Base-by-base conservation (phyloP, 2,329 filamentous ascomycete species). In the Phoma sp. region DNA sequence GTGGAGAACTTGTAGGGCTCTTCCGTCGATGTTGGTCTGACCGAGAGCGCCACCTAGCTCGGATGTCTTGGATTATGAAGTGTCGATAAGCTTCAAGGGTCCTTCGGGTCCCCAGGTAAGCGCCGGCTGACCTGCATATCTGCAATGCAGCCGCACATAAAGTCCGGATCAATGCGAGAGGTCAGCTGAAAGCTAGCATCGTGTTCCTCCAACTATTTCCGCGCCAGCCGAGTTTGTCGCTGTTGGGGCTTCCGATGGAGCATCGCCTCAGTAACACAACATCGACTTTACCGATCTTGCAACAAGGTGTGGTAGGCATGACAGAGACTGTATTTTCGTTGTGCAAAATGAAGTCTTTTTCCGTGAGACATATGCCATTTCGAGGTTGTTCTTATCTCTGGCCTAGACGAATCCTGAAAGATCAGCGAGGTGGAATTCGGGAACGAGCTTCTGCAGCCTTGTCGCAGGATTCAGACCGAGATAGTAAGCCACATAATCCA, bases 71-170 rank as follows among this genome's bases (percentile, higher is more conserved):
- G 18, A 18, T 18, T 18, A 18, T 18, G 18, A 18, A 18, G 27
- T 29, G 27, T 29, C 27, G 27, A 29, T 29, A 9, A 29, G 9
- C 27, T 9, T 29, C 7, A 33, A 13, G 32, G 10, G 7, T 33
- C 13, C 7, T 46, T 47, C 49, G 49, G 49, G 35, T 52, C 49
- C 49, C 49, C 49, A 52, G 29, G 33, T 39, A 32, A 39, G 38
- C 39, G 38, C 44, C 50, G 38, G 43, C 49, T 47, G 49, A 44
- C n/a, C 8, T 35, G 44, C 44, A 38, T 47, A 32, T 7, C 50
- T 43, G 50, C 29, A 57, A 39, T 33, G 47, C 55, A 42, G 25
- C 43, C 43, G 37, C 23, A 25, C 25, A n/a, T 13, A 32, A 47
- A 8, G 13, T n/a, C 4, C 24, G 24, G 23, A 30, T 11, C 23